These are phyloP conservation scores for Saturnispora besseyi DNA, from an alignment of 805 yeast species.

Conservation along the genomic window DNA sequence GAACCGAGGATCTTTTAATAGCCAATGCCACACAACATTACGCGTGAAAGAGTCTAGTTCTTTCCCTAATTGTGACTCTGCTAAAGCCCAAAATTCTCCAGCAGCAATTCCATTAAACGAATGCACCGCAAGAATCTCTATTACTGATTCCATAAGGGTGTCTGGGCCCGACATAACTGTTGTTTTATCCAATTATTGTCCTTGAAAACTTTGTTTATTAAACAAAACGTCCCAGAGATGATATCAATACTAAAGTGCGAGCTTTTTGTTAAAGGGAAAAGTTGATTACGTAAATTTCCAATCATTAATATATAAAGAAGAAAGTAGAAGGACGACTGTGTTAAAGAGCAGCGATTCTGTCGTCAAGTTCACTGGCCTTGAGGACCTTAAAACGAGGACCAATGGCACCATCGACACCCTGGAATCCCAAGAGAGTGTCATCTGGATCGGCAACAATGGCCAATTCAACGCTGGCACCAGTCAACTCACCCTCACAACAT, in stretches of 20 bases:
- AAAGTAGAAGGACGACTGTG: background rate
- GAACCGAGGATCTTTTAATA: slow-evolving; percentile 23
- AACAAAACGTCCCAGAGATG: background rate
- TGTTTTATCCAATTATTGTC: background rate
- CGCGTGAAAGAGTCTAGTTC: slow-evolving; percentile 27
- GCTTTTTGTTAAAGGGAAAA: background rate
- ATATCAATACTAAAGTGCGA: background rate
- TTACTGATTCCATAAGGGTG: slow-evolving; percentile 24
- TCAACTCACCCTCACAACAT: slow-evolving; percentile 95
- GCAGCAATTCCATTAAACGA: slow-evolving; percentile 28
- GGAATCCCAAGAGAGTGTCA: slow-evolving; percentile 72
- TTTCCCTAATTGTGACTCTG: slow-evolving; percentile 11
- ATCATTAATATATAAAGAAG: background rate
- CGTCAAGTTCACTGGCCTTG: slow-evolving; percentile 87
- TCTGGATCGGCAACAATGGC: slow-evolving; percentile 79
- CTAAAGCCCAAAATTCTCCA: slow-evolving; percentile 27
- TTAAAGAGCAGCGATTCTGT: slow-evolving; percentile 82
- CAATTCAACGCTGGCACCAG: slow-evolving; percentile 91
- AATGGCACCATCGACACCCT: slow-evolving; percentile 62
- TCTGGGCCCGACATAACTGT: slow-evolving; percentile 25
- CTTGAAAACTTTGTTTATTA: background rate
- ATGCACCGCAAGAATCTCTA: slow-evolving; percentile 30
- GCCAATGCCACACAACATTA: slow-evolving; percentile 31
- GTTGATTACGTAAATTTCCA: background rate
- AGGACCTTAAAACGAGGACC: slow-evolving; percentile 90